A percentile compares a stretch with the other conserved stretches of the same genome.
Evolutionary conservation across 2,329 filamentous ascomycete genomes (phyloP).

Genomic region (Parasarocladium wereldwijsianum): DNA sequence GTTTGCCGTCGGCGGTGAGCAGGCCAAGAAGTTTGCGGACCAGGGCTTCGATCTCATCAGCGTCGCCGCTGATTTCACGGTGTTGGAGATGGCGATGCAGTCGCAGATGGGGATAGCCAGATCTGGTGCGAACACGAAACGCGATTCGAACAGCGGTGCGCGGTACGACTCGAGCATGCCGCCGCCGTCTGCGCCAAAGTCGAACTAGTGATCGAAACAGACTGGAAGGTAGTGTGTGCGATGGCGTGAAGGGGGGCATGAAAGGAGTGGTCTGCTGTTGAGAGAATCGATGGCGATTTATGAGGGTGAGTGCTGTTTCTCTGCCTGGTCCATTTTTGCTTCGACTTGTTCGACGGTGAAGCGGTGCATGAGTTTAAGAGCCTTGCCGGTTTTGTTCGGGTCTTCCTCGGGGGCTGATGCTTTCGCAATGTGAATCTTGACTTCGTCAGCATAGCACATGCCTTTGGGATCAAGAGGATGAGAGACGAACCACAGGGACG

Average conservation of each 20-base stretch:
- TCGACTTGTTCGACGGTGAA: conserved; percentile 54
- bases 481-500: conserved; percentile 53
- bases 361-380: conserved; percentile 64
- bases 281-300: too few relatives aligned
- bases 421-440: conserved; percentile 49
- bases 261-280: too few relatives aligned
- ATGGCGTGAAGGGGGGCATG: neutral
- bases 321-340: conserved; percentile 50
- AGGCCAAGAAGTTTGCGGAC: conserved; percentile 37
- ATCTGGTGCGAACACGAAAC: conserved; percentile 1
- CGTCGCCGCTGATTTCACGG: conserved; percentile 39
- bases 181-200: too few relatives aligned
- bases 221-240: too few relatives aligned
- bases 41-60: conserved; percentile 49
- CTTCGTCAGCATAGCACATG: neutral
- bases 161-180: too few relatives aligned
- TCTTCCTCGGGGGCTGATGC: conserved; percentile 32
- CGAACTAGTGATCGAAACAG: too few relatives aligned
- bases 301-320: too few relatives aligned
- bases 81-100: conserved; percentile 28
- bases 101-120: conserved; percentile 30
- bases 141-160: too few relatives aligned
- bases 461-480: neutral
- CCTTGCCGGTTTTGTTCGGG: conserved; percentile 38
- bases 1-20: conserved; percentile 39